A percentile compares a stretch with the other conserved stretches of the same genome.
These are phyloP conservation scores for Powellomyces hirtus DNA, from an alignment of 192 early-diverging fungal species.

Conservation along the genomic window DNA sequence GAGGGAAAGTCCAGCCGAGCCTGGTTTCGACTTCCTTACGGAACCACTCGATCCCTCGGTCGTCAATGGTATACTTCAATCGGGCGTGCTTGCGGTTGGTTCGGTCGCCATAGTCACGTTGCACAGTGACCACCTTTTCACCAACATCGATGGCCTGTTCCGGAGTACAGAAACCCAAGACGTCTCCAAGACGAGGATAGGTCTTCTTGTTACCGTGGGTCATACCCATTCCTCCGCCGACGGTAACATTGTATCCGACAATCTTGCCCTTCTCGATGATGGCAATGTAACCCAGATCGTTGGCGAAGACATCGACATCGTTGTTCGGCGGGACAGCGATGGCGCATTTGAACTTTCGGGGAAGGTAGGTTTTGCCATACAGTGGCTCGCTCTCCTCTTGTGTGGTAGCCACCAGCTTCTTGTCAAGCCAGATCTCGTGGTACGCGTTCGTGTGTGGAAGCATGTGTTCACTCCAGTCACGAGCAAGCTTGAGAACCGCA, in stretches of 20 bases:
- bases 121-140: conserved; percentile 88
- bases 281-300: conserved; percentile 93
- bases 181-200: conserved; percentile 79
- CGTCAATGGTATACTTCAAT: conserved; percentile 98
- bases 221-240: conserved; percentile 98
- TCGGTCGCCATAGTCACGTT: conserved; percentile 94
- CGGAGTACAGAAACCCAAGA: conserved; percentile 77
- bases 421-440: conserved; percentile 97
- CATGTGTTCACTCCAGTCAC: conserved; percentile 71
- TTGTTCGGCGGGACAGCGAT: conserved; percentile 94
- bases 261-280: conserved; percentile 76
- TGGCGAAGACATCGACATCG: conserved; percentile 94
- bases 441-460: conserved; percentile 86
- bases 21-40: conserved; percentile 77
- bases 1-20: conserved; percentile 70
- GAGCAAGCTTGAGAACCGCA: conserved; percentile 72
- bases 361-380: conserved; percentile 89
- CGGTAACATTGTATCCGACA: conserved; percentile 88
- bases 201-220: conserved; percentile 98
- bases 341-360: conserved; percentile 96
- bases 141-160: conserved; percentile 78
- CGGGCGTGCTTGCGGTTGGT: conserved; percentile 98
- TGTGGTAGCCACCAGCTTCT: conserved; percentile 71
- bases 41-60: conserved; percentile 92
- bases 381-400: conserved; percentile 84